These are phyloP conservation scores for Hymenoscyphus linearis DNA, from an alignment of 2,329 filamentous ascomycete species.

Conservation along the genomic window DNA sequence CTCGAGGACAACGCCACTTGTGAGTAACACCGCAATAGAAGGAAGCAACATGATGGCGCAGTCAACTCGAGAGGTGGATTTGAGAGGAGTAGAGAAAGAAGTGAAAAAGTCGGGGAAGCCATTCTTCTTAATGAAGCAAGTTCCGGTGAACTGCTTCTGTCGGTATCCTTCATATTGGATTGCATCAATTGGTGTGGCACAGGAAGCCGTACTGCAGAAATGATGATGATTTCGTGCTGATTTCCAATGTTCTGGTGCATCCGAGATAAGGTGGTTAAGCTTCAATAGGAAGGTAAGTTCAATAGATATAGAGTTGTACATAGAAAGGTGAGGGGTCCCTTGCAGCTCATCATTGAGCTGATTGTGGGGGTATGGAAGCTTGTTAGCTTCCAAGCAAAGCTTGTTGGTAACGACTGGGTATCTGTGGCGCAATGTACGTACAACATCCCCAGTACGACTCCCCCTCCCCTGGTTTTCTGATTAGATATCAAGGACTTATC, in stretches of 20 bases:
- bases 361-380: not conserved
- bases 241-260: not conserved
- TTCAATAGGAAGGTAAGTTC: constrained; percentile 4
- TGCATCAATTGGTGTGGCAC: not conserved
- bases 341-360: not conserved
- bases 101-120: not conserved
- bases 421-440: not conserved
- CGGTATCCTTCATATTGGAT: not conserved
- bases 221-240: not conserved
- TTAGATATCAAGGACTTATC: not conserved
- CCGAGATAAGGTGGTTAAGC: constrained; percentile 1
- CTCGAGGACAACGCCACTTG: constrained; percentile 17
- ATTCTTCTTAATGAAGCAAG: not conserved
- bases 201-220: not conserved
- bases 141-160: not conserved
- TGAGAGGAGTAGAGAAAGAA: not conserved
- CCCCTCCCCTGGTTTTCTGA: not conserved
- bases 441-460: not conserved
- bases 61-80: not conserved
- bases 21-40: constrained; percentile 16
- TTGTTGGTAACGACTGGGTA: not conserved
- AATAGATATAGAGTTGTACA: not conserved
- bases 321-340: not conserved
- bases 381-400: not conserved
- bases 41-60: constrained; percentile 17